Conservation (phyloP, 2,329 filamentous ascomycete species). For the Mycosphaerelloides madeirae region DNA sequence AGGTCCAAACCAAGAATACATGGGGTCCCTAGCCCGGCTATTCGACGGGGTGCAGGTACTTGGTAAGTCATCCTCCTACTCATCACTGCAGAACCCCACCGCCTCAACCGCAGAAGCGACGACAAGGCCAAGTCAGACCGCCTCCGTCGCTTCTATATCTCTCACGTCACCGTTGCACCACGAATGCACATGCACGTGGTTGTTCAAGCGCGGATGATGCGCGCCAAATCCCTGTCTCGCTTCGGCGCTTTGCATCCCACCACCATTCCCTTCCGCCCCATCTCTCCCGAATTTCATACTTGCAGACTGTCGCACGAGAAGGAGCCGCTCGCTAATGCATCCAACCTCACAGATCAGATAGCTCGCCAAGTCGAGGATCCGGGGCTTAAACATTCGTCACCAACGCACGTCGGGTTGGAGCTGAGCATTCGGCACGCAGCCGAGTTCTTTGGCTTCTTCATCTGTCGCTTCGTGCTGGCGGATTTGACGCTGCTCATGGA, state of each 20-base stretch:
- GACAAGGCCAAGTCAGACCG: conserved; percentile 6
- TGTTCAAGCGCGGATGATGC: no score
- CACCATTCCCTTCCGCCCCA: not conserved
- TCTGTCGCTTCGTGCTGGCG: conserved; percentile 88
- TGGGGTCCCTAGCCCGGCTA: conserved; percentile 80
- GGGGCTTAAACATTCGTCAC: conserved; percentile 82
- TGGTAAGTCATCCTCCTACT: conserved; percentile 55
- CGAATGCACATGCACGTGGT: not conserved
- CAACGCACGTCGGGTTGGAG: conserved; percentile 92
- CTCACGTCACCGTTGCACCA: not conserved
- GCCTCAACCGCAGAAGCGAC: conserved; percentile 10
- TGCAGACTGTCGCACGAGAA: not conserved
- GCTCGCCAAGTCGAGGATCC: conserved; percentile 94
- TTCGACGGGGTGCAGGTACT: conserved; percentile 92
- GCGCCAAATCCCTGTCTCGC: conserved; percentile 6
- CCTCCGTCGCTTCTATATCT: conserved; percentile 2
- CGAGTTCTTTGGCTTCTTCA: conserved; percentile 96
- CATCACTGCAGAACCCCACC: conserved; percentile 6
- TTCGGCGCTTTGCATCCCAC: conserved; percentile 10
- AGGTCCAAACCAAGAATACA: conserved; percentile 85
- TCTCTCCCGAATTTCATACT: no score
- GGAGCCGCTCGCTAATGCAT: conserved; percentile 2
- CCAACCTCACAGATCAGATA: conserved; percentile 73
- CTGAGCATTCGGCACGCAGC: conserved; percentile 88
- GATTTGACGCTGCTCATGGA: conserved; percentile 83